A percentile compares a stretch with the other conserved stretches of the same genome.
These are phyloP conservation scores for Leptodontidium sp. DNA, from an alignment of 2,329 filamentous ascomycete genomes.

Conservation along the genomic window DNA sequence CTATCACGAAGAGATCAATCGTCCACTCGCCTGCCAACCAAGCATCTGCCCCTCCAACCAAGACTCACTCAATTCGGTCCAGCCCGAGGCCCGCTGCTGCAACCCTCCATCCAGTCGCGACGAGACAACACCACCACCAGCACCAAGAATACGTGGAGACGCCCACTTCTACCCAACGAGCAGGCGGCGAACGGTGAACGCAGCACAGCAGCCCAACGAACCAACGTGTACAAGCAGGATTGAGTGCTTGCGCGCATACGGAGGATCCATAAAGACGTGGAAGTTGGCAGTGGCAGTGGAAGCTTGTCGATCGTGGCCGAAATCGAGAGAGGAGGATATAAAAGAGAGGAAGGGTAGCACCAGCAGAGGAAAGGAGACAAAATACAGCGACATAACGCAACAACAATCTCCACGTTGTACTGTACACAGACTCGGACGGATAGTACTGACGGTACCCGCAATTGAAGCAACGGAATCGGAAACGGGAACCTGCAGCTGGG, in stretches of 20 bases:
- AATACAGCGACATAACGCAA: background rate
- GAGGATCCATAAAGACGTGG: constrained; percentile 10
- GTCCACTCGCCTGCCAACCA: background rate
- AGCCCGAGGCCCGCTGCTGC: background rate
- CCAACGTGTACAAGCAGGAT: constrained; percentile 10
- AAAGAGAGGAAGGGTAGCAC: background rate
- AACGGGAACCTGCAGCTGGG: constrained; percentile 1
- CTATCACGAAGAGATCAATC: background rate
- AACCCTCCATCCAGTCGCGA: constrained; percentile 2
- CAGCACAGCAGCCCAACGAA: constrained; percentile 11
- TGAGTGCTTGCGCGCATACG: constrained; percentile 1
- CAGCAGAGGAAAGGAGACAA: background rate
- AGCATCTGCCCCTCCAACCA: background rate
- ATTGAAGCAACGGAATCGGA: background rate
- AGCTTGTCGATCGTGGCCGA: constrained; percentile 8
- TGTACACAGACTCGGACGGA: background rate
- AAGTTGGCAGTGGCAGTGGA: background rate
- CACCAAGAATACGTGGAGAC: background rate
- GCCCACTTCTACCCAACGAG: background rate
- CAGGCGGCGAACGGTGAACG: background rate
- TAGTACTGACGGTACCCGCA: background rate
- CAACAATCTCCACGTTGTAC: no score
- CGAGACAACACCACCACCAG: constrained; percentile 7
- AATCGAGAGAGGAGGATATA: background rate
- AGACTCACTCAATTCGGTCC: background rate